Evolutionary conservation across 1,284 basidiomycete genomes (phyloP).

Genomic region (Melampsora larici-populina): DNA sequence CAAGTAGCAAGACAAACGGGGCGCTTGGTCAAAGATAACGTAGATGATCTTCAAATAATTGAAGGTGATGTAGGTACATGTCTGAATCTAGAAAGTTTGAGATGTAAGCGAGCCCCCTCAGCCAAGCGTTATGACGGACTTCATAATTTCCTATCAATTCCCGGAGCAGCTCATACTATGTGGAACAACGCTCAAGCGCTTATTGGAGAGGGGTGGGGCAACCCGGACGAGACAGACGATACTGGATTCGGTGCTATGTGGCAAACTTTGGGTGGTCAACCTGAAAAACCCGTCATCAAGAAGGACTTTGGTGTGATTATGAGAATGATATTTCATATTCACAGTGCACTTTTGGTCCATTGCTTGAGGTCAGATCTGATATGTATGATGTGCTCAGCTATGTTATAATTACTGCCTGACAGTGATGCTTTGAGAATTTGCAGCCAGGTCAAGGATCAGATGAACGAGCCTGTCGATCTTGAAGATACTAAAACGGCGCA

Average conservation of each 20-base stretch:
- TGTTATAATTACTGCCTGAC: too few species aligned
- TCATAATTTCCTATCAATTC: slow-evolving; percentile 1
- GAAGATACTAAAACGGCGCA: too few species aligned
- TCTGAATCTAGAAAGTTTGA: not conserved
- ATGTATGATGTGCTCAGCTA: too few species aligned
- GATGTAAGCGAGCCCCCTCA: not conserved
- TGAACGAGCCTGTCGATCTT: too few species aligned
- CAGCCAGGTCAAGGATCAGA: too few species aligned
- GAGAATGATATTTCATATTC: slow-evolving; percentile 13
- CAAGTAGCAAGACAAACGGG: too few species aligned
- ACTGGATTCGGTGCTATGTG: not conserved
- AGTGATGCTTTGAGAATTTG: too few species aligned
- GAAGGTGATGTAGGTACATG: slow-evolving; percentile 19
- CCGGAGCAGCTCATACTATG: slow-evolving; percentile 17
- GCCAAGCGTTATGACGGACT: not conserved
- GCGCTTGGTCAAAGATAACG: too few species aligned
- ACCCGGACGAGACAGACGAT: not conserved
- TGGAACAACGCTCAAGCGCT: slow-evolving; percentile 18
- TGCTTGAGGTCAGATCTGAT: slow-evolving; percentile 13
- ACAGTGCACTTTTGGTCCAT: slow-evolving; percentile 5
- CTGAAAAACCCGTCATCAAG: too few species aligned
- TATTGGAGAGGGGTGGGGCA: not conserved
- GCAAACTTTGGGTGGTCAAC: not conserved
- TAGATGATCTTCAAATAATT: too few species aligned
- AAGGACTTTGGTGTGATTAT: too few species aligned